Evolutionary conservation across 352 stramenopile species (phyloP), one percentile per base, ranked within the genome.

Genomic region (Phytophthora podocarpi): DNA sequence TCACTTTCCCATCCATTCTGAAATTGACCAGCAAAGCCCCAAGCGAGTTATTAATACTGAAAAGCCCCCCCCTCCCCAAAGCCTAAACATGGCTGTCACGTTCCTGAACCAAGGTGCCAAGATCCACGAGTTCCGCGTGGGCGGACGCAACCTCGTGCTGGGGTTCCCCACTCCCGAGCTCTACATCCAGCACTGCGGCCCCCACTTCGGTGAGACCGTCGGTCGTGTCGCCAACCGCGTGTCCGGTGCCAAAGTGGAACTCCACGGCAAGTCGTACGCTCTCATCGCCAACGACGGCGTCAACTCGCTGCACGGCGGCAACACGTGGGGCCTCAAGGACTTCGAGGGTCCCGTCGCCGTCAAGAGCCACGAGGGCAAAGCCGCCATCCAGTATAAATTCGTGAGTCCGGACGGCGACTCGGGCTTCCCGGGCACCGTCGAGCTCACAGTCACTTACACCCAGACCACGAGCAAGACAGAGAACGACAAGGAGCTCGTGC

Each of bases 71-170:
- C 10, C 12, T 30, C 13, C n/a, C n/a, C n/a, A n/a, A n/a, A n/a
- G n/a, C n/a, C n/a, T n/a, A n/a, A 31, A 52, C n/a, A 69, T 69
- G 60, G 24, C 53, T 31, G 53, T 64, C 37, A 69, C 59, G 39
- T 69, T 69, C 46, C 60, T 69, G 32, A 69, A 64, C 60, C 60
- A 69, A 26, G 62, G 62, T 8, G 62, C 62, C 62, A 70, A 45
- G 21, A 61, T 70, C 41, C 21, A 66, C 10, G 62, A 66, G 23
- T 62, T 70, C 40, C n/a, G 46, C 47, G 51, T 78, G 45, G 43
- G 60, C 31, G 60, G 64, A 4, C 52, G 59, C 36, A 64, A 78
- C 32, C 45, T 66, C 54, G 54, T 71, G 55, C 51, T 78, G 59
- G 56, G 64, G 39, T 62, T 68, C 49, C 47, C 64, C 54, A 63